Evolutionary conservation across 352 stramenopile species (phyloP).

Genomic region (Phytophthora melonis): DNA sequence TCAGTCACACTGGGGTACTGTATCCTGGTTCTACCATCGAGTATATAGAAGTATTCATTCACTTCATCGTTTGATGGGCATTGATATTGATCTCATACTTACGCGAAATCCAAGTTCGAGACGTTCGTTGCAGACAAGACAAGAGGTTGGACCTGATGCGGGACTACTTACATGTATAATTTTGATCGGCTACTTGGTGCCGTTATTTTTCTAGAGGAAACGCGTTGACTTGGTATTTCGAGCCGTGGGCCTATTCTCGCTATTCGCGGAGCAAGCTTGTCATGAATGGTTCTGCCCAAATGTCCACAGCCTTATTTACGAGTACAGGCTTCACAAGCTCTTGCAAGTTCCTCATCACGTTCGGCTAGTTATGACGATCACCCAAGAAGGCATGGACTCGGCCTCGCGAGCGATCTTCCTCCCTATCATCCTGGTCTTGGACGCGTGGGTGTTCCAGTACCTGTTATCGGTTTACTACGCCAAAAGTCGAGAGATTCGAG

Average conservation of each 20-base stretch:
- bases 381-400: constrained; percentile 4
- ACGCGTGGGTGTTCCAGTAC: constrained; percentile 38
- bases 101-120: too few relatives aligned
- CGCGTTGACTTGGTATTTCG: neutral
- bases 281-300: neutral
- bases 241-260: neutral
- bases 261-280: neutral
- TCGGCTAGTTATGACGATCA: neutral
- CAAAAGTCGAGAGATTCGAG: constrained; percentile 29
- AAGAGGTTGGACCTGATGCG: too few relatives aligned
- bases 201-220: too few relatives aligned
- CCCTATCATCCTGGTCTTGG: neutral
- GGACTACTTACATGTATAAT: too few relatives aligned
- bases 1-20: too few relatives aligned
- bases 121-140: neutral
- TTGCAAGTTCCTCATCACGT: neutral
- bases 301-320: too few relatives aligned
- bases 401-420: neutral
- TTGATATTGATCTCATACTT: too few relatives aligned
- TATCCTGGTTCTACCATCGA: too few relatives aligned
- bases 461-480: constrained; percentile 38
- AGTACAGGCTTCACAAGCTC: neutral
- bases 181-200: too few relatives aligned
- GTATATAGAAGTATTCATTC: neutral
- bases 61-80: neutral